Evolutionary conservation across 1,284 basidiomycete genomes (phyloP).

Genomic region (Stygiomarasmius scandens): DNA sequence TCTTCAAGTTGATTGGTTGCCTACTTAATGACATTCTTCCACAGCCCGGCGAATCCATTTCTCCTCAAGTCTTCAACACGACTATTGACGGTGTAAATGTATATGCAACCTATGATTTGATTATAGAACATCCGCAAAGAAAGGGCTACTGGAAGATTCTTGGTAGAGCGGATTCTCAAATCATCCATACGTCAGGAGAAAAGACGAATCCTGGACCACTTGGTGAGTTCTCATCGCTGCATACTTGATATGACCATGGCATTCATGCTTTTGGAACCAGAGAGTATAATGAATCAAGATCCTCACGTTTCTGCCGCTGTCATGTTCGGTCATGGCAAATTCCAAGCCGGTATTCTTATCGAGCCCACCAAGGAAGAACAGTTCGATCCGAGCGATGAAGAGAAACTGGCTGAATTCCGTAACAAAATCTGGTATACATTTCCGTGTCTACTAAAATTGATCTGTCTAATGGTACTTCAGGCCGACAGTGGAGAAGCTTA

Average conservation of each 20-base stretch:
- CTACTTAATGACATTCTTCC: not conserved
- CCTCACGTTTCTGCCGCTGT: slow-evolving; percentile 26
- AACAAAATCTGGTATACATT: slow-evolving; percentile 29
- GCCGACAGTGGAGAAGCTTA: slow-evolving; percentile 40
- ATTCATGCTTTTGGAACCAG: slow-evolving; percentile 14
- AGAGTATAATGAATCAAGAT: slow-evolving; percentile 27
- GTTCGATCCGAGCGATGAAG: slow-evolving; percentile 28
- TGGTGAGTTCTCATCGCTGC: slow-evolving; percentile 22
- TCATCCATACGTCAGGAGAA: slow-evolving; percentile 54
- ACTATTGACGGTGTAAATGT: slow-evolving; percentile 24
- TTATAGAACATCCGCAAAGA: slow-evolving; percentile 42
- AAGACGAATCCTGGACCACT: slow-evolving; percentile 45
- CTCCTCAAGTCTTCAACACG: slow-evolving; percentile 21
- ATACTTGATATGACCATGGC: too few relatives aligned
- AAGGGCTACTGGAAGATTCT: slow-evolving; percentile 45
- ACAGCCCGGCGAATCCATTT: slow-evolving; percentile 2
- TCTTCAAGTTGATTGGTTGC: not conserved
- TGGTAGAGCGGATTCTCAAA: slow-evolving; percentile 54
- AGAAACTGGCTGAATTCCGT: slow-evolving; percentile 21
- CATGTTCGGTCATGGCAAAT: slow-evolving; percentile 33
- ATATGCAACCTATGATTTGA: slow-evolving; percentile 43
- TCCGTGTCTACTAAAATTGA: not conserved
- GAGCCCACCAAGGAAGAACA: slow-evolving; percentile 25
- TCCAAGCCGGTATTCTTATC: slow-evolving; percentile 34
- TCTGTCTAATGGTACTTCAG: not conserved